A percentile compares a stretch with the other conserved stretches of the same genome.
Conservation (phyloP, 2,329 filamentous ascomycete species). For the Endothia cerciana region DNA sequence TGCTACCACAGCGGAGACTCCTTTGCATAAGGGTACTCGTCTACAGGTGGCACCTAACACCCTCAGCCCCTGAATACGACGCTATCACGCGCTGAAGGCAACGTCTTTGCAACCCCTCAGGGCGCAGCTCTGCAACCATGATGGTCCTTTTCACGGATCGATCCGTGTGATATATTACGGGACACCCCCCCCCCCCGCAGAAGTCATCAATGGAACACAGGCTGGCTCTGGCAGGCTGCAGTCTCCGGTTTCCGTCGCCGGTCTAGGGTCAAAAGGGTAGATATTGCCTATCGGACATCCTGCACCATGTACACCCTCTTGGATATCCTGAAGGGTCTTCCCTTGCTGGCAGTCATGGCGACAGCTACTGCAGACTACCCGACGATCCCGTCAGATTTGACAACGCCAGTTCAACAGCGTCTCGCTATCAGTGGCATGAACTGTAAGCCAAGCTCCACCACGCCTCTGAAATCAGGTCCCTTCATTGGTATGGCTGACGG, state of each 20-base stretch:
- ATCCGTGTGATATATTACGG: not conserved
- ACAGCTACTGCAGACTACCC: slow-evolving; percentile 22
- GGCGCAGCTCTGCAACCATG: not conserved
- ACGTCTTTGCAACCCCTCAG: slow-evolving; percentile 3
- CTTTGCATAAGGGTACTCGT: not conserved
- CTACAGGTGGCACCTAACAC: not conserved
- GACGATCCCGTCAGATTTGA: slow-evolving; percentile 25
- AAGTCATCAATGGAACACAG: not conserved
- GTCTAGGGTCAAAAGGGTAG: not conserved
- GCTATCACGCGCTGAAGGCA: slow-evolving; percentile 6
- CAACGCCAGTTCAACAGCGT: slow-evolving; percentile 27
- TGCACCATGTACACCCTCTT: slow-evolving; percentile 18
- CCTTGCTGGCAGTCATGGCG: slow-evolving; percentile 9
- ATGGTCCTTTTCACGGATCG: not conserved
- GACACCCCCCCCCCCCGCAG: not conserved
- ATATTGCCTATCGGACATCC: not conserved
- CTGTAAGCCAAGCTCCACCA: slow-evolving; percentile 6
- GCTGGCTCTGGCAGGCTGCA: not conserved
- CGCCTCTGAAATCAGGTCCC: not conserved
- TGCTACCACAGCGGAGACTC: slow-evolving; percentile 1
- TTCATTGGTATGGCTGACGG: slow-evolving; percentile 42
- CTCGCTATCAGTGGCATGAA: slow-evolving; percentile 27
- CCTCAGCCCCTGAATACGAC: slow-evolving; percentile 7
- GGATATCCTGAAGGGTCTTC: not conserved
- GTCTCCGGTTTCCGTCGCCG: not conserved